Evolutionary conservation across 768 basidiomycete genomes (phyloP).

Genomic region (Termitomyces sp.): DNA sequence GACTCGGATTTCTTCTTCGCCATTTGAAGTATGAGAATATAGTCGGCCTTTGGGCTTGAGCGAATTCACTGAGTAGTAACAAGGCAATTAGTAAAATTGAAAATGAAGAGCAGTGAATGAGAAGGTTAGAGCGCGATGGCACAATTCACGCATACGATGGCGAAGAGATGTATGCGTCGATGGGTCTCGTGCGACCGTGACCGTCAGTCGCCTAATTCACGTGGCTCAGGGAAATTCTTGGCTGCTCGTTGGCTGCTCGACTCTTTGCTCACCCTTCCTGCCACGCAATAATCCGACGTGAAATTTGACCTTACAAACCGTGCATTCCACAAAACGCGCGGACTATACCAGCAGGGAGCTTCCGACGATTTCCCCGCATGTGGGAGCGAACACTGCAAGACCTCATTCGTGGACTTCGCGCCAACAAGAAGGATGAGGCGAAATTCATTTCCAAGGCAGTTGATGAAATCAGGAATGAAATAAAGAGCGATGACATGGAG

Average conservation of each 20-base stretch:
- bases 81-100: background rate
- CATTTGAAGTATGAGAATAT: background rate
- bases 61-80: background rate
- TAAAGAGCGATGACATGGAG: conserved; percentile 93
- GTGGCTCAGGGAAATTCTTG: background rate
- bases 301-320: background rate
- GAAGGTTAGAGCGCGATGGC: background rate
- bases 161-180: background rate
- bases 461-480: conserved; percentile 91
- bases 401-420: conserved; percentile 91
- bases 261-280: background rate
- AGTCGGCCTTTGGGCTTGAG: background rate
- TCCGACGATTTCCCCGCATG: conserved; percentile 46
- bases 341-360: background rate
- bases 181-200: too few species aligned
- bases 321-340: background rate
- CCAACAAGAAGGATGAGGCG: conserved; percentile 91
- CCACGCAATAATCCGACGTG: background rate
- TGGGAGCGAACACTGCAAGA: conserved; percentile 97
- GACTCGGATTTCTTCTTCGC: background rate
- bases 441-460: conserved; percentile 91
- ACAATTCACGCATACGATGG: background rate
- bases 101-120: background rate
- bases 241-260: background rate
- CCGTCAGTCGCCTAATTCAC: background rate